Base-by-base conservation (phyloP, 2,329 filamentous ascomycete genomes). In the Cytospora paraplurivora region DNA sequence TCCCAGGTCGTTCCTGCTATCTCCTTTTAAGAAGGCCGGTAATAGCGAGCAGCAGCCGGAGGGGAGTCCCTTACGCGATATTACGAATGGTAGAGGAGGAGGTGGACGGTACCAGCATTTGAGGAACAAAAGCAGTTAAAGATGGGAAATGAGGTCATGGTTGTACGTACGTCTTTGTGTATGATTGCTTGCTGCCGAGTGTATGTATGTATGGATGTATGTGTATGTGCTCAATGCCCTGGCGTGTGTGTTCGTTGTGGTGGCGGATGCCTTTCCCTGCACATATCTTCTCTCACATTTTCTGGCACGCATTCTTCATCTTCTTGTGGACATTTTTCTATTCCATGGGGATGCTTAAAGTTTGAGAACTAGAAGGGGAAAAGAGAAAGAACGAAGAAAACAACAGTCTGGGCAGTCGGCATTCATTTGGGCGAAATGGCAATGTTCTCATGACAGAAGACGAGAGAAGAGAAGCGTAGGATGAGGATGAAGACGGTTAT, bases 1-100 rank as follows among this genome's bases (percentile, higher is more conserved):
- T 10, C 72, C 73, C 7, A 69, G 68, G 41, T 72, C 71, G 44
- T 67, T 71, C 17, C 62, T 74, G 62, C 68, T 73, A 15, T 67
- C 65, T n/a, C 59, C 68, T 21, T 70, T 69, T 63, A 67, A 66
- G 52, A 68, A 62, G 47, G 56, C 44, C 33, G 55, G 33, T 4
- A 27, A 27, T 35, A 35, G 50, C 56, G 35, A 38, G 47, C 56
- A 35, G 56, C 53, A 49, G 56, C 27, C 58, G n/a, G 62, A 53
- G 35, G 62, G 49, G 49, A 65, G 59, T 37, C 62, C 58, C 37
- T n/a, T 66, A 54, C 62, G 62, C 21, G 51, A 64, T 55, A 33
- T 56, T 35, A 63, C 70, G 66, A 67, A 70, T 64, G 65, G 66
- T 68, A 68, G 69, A 69, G 62, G 64, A 62, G 66, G 49, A 27